A percentile compares a stretch with the other conserved stretches of the same genome.
Conservation (phyloP, 768 basidiomycete genomes). For the Lactarius trivialis region DNA sequence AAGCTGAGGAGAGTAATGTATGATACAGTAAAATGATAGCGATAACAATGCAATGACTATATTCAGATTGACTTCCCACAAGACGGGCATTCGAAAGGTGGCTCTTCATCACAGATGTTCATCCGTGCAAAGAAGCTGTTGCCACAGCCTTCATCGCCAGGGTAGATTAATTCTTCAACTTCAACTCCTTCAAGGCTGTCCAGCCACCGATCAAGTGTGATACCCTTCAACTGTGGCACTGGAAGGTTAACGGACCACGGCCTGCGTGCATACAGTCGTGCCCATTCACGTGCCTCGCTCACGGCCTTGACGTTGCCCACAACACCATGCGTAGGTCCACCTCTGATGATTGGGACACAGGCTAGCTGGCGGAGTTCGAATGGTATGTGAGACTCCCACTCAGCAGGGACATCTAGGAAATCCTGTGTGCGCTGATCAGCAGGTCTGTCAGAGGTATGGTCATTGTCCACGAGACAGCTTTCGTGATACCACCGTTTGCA, state of each 20-base stretch:
- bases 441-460: not conserved
- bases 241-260: not conserved
- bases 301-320: conserved; percentile 6
- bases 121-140: not conserved
- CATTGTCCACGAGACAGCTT: conserved; percentile 1
- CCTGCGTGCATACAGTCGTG: not conserved
- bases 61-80: conserved; percentile 4
- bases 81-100: not conserved
- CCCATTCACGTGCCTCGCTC: conserved; percentile 15
- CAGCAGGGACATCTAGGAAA: not conserved
- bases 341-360: conserved; percentile 4
- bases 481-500: conserved; percentile 12
- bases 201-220: conserved; percentile 15
- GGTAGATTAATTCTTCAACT: conserved; percentile 16
- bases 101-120: not conserved
- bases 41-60: no score
- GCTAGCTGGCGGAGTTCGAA: conserved; percentile 6
- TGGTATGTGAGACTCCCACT: not conserved
- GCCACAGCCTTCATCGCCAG: conserved; percentile 3
- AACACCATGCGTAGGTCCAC: conserved; percentile 4
- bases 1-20: not conserved
- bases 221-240: not conserved
- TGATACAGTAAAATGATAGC: no score
- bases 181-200: conserved; percentile 12
- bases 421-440: not conserved